Evolutionary conservation across 306 rosid species (phyloP), one percentile per base, ranked within the genome.

Genomic region (Vigna radiata): DNA sequence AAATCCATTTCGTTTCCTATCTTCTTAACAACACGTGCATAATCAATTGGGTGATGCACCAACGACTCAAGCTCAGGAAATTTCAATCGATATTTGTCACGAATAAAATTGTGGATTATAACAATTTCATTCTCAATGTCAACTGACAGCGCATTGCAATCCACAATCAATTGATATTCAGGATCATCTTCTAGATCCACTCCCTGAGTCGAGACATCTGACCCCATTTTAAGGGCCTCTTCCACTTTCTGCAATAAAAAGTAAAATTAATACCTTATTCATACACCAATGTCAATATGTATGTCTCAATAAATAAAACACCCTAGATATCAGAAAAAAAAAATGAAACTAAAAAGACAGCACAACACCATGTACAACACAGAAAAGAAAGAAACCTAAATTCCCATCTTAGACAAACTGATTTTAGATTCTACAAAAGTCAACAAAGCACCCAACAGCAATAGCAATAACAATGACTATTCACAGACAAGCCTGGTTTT

Each of bases 1-100:
- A 89, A 80, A 77, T 95, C 99, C 88, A 88, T 85, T 85, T 95
- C 97, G 81, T 92, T 95, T 58, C 97, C 97, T 77, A 95, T 92
- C 91, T 95, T 95, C 84, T 95, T 91, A 70, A 92, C 99, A 79
- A 92, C 99, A 21, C 97, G 91, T 14, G 99, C 97, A 77, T 95
- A 95, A 86, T 95, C 97, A 16, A 95, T 95, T 9, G 99, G 96
- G 77, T 92, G 97, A 85, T 90, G 97, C 62, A 95, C 96, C 58
- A 95, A 86, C 8, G 97, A 92, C 84, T 95, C 99, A 43, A 95
- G 96, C 89, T 95, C 99, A 0, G 97, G 99, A 85, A 92, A 95
- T 73, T 95, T 95, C 80, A 89, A 82, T 17, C 97, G 96, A 81
- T 92, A 92, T 79, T 92, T 95, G 82, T 95, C 99, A 23, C 97